Conservation (phyloP, 2,329 filamentous ascomycete genomes). For the Hymenoscyphus scutula region DNA sequence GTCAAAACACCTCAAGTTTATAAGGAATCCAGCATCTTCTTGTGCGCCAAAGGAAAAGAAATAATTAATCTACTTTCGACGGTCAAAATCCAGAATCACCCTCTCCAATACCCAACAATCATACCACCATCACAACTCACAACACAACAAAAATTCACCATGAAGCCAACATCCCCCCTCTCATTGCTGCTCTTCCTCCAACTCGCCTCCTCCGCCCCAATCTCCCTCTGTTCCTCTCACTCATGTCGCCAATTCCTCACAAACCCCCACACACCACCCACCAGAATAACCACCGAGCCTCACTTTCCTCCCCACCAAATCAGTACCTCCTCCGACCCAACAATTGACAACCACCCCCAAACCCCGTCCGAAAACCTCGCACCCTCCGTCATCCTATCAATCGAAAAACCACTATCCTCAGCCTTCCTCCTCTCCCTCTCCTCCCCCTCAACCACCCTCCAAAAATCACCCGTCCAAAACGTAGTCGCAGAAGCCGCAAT, state of each 20-base stretch:
- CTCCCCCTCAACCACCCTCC: conserved; percentile 11
- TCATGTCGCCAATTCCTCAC: conserved; percentile 14
- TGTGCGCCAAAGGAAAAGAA: no score
- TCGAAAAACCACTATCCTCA: conserved; percentile 24
- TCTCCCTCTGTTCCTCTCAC: conserved; percentile 13
- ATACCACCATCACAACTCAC: not conserved
- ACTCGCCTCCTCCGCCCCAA: conserved; percentile 22
- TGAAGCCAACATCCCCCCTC: conserved; percentile 30
- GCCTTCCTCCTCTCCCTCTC: conserved; percentile 29
- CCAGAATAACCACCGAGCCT: conserved; percentile 19
- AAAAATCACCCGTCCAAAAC: not conserved
- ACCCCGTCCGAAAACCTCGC: conserved; percentile 23
- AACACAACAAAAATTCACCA: conserved; percentile 10
- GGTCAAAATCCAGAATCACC: no score
- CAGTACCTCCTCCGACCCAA: conserved; percentile 7
- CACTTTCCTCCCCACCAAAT: conserved; percentile 32
- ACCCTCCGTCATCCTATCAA: conserved; percentile 27
- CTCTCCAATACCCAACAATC: not conserved
- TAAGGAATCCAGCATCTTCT: no score
- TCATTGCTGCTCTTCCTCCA: conserved; percentile 31
- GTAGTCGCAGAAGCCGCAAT: conserved; percentile 7
- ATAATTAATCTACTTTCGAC: no score
- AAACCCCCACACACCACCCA: conserved; percentile 20
- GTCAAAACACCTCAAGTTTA: no score
- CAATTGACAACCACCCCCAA: conserved; percentile 31